These are phyloP conservation scores for Spergularia marina DNA, from an alignment of 148 eudicot species.

Conservation along the genomic window DNA sequence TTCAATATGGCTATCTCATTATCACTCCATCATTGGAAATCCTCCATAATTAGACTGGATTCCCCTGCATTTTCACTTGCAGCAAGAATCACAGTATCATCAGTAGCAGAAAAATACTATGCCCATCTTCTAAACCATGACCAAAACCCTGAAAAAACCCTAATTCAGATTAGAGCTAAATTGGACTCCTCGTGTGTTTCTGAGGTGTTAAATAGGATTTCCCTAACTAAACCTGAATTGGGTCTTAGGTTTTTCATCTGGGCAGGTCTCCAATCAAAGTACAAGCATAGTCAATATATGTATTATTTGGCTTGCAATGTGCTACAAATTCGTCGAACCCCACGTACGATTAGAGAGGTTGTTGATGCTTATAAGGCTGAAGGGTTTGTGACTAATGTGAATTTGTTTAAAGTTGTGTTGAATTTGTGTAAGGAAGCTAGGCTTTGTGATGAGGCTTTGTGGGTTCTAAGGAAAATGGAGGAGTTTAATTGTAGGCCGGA, in stretches of 20 bases:
- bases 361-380: constrained; percentile 56
- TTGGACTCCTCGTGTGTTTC: constrained; percentile 48
- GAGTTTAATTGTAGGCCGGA: constrained; percentile 62
- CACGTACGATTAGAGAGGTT: constrained; percentile 37
- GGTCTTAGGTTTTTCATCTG: constrained; percentile 86
- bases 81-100: constrained; percentile 13
- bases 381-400: constrained; percentile 43
- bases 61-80: constrained; percentile 18
- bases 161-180: constrained; percentile 34
- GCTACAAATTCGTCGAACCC: constrained; percentile 42
- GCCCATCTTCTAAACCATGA: constrained; percentile 42
- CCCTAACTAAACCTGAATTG: constrained; percentile 40
- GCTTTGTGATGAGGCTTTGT: constrained; percentile 54
- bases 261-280: constrained; percentile 61
- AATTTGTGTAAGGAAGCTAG: constrained; percentile 67
- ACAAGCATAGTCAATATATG: constrained; percentile 54
- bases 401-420: constrained; percentile 58
- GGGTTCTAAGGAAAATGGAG: constrained; percentile 77
- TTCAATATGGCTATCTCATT: constrained; percentile 31
- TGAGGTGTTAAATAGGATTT: constrained; percentile 51
- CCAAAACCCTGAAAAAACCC: constrained; percentile 54
- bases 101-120: constrained; percentile 41
- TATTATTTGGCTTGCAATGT: constrained; percentile 57
- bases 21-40: constrained; percentile 23
- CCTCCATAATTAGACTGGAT: constrained; percentile 23